Evolutionary conservation across 2,329 filamentous ascomycete genomes (phyloP).

Genomic region (Periconia sp.): DNA sequence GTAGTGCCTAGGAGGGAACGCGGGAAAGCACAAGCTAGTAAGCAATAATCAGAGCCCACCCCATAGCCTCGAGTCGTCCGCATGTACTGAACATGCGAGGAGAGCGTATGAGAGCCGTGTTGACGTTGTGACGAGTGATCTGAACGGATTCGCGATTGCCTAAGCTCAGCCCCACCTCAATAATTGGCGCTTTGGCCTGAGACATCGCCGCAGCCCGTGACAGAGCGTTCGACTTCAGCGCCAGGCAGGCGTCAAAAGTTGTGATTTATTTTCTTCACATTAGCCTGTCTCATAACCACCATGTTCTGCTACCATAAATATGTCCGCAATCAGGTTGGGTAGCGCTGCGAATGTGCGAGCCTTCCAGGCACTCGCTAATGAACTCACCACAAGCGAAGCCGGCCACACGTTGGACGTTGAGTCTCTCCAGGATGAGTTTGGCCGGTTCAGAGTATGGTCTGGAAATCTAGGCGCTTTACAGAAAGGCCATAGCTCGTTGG

Average conservation of each 20-base stretch:
- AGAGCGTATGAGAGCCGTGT: too few relatives aligned
- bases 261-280: not conserved
- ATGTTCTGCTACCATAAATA: slow-evolving; percentile 8
- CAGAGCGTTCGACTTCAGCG: not conserved
- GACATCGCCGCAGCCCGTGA: slow-evolving; percentile 1
- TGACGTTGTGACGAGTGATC: too few relatives aligned
- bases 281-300: not conserved
- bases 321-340: slow-evolving; percentile 34
- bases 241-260: slow-evolving; percentile 15
- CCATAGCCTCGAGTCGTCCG: too few relatives aligned
- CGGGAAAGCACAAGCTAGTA: too few relatives aligned
- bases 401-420: slow-evolving; percentile 30
- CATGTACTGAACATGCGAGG: not conserved
- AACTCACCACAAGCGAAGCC: slow-evolving; percentile 22
- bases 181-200: slow-evolving; percentile 6
- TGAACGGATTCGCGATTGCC: slow-evolving; percentile 5
- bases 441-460: slow-evolving; percentile 45
- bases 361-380: slow-evolving; percentile 32
- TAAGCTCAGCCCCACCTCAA: slow-evolving; percentile 7
- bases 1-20: too few relatives aligned
- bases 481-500: slow-evolving; percentile 44
- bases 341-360: slow-evolving; percentile 36
- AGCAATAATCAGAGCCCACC: too few relatives aligned
- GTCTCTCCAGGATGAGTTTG: slow-evolving; percentile 43
- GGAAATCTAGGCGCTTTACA: slow-evolving; percentile 44